Base-by-base conservation (phyloP, 139 green algal species). In the Trebouxia sp. region DNA sequence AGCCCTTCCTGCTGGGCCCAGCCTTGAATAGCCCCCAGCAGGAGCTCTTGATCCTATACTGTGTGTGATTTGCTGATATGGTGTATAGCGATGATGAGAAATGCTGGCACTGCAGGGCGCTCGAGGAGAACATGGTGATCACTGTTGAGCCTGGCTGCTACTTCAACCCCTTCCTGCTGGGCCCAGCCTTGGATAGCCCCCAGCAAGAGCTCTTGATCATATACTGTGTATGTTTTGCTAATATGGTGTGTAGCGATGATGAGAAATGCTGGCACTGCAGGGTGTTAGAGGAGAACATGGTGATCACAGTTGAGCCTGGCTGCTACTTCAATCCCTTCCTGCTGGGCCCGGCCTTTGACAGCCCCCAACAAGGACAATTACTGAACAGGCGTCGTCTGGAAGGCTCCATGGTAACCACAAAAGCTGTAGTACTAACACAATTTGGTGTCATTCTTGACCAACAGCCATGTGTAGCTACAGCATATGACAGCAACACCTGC, bases 141-240 rank as follows among this genome's bases (percentile, higher is more conserved):
- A 98, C 95, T 17, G 93, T 98, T 24, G 94, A 67, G 86, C 90
- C 87, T 7, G 92, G 91, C 20, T 96, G 91, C 88, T 98, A 98
- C 87, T 98, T 98, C 89, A 95, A 91, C 75, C 72, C 84, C 0
- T 75, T 80, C 14, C 87, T 96, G 75, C 85, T 98, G 14, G 70
- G 85, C 32, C 79, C 83, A 3, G 92, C 84, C 3, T 50, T 94
- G 5, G 17, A 65, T 6, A 74, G 89, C 72, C 45, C 74, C 0
- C 9, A 9, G 6, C 80, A 83, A 14, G 43, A 53, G 47, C 47
- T 53, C 14, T 14, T 53, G 47, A 53, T 12, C 56, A 39, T 38
- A 10, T 67, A 17, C 26, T 39, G 4, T 39, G n/a, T n/a, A n/a
- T n/a, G n/a, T n/a, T n/a, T 38, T 38, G 58, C 3, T 74, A 24